phyloP scores from a whole-genome alignment of 345 rosid genomes.

The Ceriops zippeliana region DNA sequence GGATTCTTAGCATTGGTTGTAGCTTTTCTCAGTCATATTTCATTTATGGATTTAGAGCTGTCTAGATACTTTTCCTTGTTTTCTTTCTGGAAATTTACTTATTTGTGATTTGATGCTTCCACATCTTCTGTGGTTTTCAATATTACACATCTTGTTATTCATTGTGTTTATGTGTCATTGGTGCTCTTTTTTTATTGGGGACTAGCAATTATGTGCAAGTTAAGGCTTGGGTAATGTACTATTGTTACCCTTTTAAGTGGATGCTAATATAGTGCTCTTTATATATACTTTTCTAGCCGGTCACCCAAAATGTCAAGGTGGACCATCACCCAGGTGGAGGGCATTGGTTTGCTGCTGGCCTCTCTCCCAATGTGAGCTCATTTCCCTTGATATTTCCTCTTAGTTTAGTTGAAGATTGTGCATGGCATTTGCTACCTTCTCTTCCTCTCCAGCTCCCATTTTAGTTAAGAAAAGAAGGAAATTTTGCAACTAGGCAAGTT shows the following conservation, averaged over 20 bases:
- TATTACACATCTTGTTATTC: not conserved
- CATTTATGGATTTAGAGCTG: too few relatives aligned
- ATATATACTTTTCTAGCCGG: slow-evolving; percentile 46
- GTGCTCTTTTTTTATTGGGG: not conserved
- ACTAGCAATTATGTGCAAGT: not conserved
- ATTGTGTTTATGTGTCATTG: not conserved
- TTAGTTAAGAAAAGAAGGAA: not conserved
- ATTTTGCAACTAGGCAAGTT: not conserved
- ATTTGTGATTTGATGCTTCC: too few relatives aligned
- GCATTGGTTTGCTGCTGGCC: slow-evolving; percentile 99
- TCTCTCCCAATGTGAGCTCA: slow-evolving; percentile 86
- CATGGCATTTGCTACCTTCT: not conserved
- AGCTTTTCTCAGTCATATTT: too few relatives aligned
- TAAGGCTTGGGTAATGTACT: not conserved
- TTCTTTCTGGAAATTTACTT: too few relatives aligned
- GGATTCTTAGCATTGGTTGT: too few relatives aligned
- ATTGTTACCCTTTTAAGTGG: not conserved
- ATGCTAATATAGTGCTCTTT: slow-evolving; percentile 15
- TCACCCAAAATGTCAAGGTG: slow-evolving; percentile 82
- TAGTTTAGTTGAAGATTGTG: slow-evolving; percentile 20
- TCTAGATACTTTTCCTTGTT: too few relatives aligned
- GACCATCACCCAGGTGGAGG: slow-evolving; percentile 99
- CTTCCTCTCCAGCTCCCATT: not conserved
- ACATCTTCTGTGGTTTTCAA: too few relatives aligned
- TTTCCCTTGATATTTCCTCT: slow-evolving; percentile 12